phyloP scores from a whole-genome alignment of 1,284 basidiomycete genomes.

The Ustilago shanxiensis region DNA sequence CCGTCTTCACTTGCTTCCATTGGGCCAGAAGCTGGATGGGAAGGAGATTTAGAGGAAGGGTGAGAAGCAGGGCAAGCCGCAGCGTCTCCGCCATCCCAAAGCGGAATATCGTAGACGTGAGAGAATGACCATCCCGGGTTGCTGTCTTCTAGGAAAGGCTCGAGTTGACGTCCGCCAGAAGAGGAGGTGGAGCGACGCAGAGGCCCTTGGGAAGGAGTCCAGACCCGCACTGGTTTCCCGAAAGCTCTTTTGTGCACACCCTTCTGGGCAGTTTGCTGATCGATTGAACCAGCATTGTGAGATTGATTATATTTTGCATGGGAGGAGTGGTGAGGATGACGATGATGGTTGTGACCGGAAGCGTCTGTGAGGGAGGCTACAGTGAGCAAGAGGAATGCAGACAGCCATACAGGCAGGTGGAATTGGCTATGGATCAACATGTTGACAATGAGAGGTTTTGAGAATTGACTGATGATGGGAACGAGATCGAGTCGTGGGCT shows the following conservation, averaged over 20 bases:
- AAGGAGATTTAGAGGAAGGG: neutral
- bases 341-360: neutral
- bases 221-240: constrained; percentile 20
- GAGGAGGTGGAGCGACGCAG: constrained; percentile 12
- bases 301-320: neutral
- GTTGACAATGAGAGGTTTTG: too few relatives aligned
- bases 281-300: neutral
- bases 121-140: constrained; percentile 22
- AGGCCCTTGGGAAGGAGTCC: constrained; percentile 31
- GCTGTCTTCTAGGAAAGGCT: constrained; percentile 22
- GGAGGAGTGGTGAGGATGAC: constrained; percentile 1
- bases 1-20: neutral
- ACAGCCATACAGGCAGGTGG: neutral
- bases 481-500: too few relatives aligned
- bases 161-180: constrained; percentile 5
- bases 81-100: constrained; percentile 34
- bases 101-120: constrained; percentile 23
- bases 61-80: constrained; percentile 14
- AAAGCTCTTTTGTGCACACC: constrained; percentile 5
- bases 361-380: neutral
- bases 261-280: neutral
- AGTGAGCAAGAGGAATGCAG: neutral
- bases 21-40: neutral
- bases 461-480: neutral
- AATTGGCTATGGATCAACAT: neutral